A percentile compares a stretch with the other conserved stretches of the same genome.
phyloP scores from a whole-genome alignment of 2,329 filamentous ascomycete genomes.

The Aspergillus eucalypticola region DNA sequence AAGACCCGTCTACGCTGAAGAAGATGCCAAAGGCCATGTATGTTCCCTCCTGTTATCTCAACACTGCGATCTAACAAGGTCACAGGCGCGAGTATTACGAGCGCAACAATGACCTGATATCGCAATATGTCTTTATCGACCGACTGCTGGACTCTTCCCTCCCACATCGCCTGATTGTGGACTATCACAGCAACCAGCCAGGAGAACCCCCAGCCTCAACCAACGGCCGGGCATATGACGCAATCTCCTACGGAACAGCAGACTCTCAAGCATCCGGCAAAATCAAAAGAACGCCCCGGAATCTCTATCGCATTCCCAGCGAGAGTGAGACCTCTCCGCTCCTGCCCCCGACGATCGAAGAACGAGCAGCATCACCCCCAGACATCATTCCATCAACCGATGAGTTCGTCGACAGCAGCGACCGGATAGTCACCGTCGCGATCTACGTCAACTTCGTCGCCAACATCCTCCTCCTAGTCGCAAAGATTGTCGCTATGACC shows the following conservation, averaged over 20 bases:
- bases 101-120: slow-evolving; percentile 81
- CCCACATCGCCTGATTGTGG: slow-evolving; percentile 87
- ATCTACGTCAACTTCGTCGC: slow-evolving; percentile 84
- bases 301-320: slow-evolving; percentile 70
- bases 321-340: slow-evolving; percentile 35
- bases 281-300: slow-evolving; percentile 77
- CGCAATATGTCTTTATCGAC: slow-evolving; percentile 93
- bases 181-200: slow-evolving; percentile 59
- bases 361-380: slow-evolving; percentile 58
- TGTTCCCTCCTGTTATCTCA: slow-evolving; percentile 27
- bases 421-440: slow-evolving; percentile 76
- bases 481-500: slow-evolving; percentile 75
- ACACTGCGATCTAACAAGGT: background rate
- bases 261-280: slow-evolving; percentile 25
- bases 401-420: slow-evolving; percentile 64
- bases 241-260: slow-evolving; percentile 40
- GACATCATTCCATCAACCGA: slow-evolving; percentile 47
- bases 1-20: slow-evolving; percentile 71
- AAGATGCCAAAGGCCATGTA: slow-evolving; percentile 70
- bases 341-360: slow-evolving; percentile 49
- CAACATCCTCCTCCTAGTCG: slow-evolving; percentile 71
- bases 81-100: slow-evolving; percentile 78
- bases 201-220: background rate
- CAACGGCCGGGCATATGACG: slow-evolving; percentile 43
- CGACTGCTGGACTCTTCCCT: slow-evolving; percentile 84